Evolutionary conservation across 805 yeast species (phyloP), one percentile per base, ranked within the genome.

Genomic region (Wickerhamiella vanderwaltii): DNA sequence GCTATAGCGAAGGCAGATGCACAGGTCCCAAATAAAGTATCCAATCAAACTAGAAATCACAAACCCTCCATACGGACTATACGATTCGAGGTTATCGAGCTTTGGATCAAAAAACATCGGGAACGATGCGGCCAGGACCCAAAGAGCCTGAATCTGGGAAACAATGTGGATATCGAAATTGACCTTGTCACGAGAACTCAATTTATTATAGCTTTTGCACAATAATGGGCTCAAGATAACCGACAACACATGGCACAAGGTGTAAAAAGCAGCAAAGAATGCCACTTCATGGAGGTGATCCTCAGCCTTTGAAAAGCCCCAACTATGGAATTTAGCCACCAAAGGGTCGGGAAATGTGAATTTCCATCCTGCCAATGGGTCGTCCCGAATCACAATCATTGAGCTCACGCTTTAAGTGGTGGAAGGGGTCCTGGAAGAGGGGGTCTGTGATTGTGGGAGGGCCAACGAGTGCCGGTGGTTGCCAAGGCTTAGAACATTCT

Each of bases 161-260:
- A 85, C 95, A 9, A 82, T 69, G 59, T 91, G 97, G 51, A 87
- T 82, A 59, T 91, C 95, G 57, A 84, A 91, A 58, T 88, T 85
- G 48, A 76, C 52, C 56, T 68, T 72, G 30, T 69, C 66, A 51
- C 72, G 72, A 18, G 54, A 48, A 33, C 61, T 59, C 32, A 66
- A 48, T 3, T 58, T 51, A 5, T 70, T 68, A 61, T 86, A 86
- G 45, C 66, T 57, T 16, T 61, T 56, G 48, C 79, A 70, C 19
- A 74, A 28, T 13, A 47, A 26, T 3, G 63, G 67, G 46, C 78
- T 69, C 9, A 82, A 32, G 1, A 53, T 35, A 0, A 81, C 78
- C 1, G 85, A 71, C 1, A 71, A 43, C 7, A 61, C 48, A 60
- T 76, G 77, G 16, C 82, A 50, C 1, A 56, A 41, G 38, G 70